Evolutionary conservation across 2,329 filamentous ascomycete genomes (phyloP), one percentile per base, ranked within the genome.

Genomic region (Fusarium beomiforme): DNA sequence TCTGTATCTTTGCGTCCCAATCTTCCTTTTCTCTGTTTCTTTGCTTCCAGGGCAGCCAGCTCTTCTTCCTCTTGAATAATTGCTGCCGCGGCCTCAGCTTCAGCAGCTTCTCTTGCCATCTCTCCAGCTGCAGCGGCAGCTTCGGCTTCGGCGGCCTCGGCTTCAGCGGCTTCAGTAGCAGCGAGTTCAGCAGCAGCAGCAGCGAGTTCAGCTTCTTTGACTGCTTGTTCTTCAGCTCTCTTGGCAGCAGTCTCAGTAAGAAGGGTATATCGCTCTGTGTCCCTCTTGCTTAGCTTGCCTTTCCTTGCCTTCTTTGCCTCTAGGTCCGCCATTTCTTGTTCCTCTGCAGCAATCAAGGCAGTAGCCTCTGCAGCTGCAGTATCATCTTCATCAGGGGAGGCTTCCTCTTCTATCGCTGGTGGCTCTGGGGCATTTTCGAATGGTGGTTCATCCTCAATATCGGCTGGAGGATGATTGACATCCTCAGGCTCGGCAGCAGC

Each of bases 221-320:
- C 62, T n/a, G 78, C 78, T 50, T 78, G 77, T 19, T 67, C 64
- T 36, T 75, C 82, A 8, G 81, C 80, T 34, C 82, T 78, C 60
- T 76, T 74, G 11, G 75, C 75, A 43, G 79, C 78, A 24, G 76
- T 81, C 29, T 77, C 78, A 19, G 76, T 78, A 8, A 85, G 75
- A 6, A 70, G 67, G 21, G 81, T 79, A 29, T 82, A 79, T 64
- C 83, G 85, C 56, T 86, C 83, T 55, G 85, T 78, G 36, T 85
- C 84, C 64, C 80, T 84, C 72, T 82, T 87, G 9, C 73, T 76
- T 12, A 85, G 71, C 64, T 80, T 86, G 63, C 79, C 78, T 76
- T 85, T 88, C 72, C 84, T 86, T 11, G 81, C 81, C 70, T 86
- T 87, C 75, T 87, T 88, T 33, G 81, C 79, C 43, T 83, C 83